Evolutionary conservation across 371 early-diverging fungal genomes (phyloP).

Genomic region (Saksenaea oblongispora): DNA sequence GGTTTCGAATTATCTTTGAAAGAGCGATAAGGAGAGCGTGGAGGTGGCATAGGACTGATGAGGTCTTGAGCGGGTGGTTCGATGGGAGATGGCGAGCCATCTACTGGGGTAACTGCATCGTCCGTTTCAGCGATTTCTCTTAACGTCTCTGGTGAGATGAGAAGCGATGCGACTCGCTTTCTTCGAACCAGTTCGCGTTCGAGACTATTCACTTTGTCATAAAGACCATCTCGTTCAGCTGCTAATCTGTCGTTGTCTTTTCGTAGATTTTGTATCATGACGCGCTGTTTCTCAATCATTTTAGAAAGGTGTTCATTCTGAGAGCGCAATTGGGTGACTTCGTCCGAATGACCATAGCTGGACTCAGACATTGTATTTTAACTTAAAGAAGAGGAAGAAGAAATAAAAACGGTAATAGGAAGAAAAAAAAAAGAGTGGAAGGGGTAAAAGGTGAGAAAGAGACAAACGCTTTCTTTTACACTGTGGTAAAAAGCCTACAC

Average conservation of each 20-base stretch:
- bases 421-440: neutral
- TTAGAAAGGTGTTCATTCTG: constrained; percentile 91
- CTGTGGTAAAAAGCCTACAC: neutral
- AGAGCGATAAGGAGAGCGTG: constrained; percentile 26
- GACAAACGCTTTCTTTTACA: neutral
- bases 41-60: constrained; percentile 20
- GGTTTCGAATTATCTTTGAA: neutral
- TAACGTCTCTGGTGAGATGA: constrained; percentile 34
- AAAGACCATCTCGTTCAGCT: constrained; percentile 57
- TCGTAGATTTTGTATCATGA: constrained; percentile 77
- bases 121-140: constrained; percentile 30
- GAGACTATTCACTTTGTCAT: constrained; percentile 32
- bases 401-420: neutral
- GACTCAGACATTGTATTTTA: neutral
- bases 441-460: neutral
- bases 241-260: constrained; percentile 56
- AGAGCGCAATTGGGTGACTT: constrained; percentile 29
- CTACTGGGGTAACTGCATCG: constrained; percentile 14
- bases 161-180: constrained; percentile 24
- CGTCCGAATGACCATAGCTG: constrained; percentile 14
- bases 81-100: constrained; percentile 6
- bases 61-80: constrained; percentile 5
- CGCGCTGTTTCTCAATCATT: constrained; percentile 86
- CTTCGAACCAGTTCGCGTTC: constrained; percentile 31
- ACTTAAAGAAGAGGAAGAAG: neutral